Evolutionary conservation across 208 protist genomes (phyloP), one percentile per base, ranked within the genome.

Genomic region (Leishmania arabica): DNA sequence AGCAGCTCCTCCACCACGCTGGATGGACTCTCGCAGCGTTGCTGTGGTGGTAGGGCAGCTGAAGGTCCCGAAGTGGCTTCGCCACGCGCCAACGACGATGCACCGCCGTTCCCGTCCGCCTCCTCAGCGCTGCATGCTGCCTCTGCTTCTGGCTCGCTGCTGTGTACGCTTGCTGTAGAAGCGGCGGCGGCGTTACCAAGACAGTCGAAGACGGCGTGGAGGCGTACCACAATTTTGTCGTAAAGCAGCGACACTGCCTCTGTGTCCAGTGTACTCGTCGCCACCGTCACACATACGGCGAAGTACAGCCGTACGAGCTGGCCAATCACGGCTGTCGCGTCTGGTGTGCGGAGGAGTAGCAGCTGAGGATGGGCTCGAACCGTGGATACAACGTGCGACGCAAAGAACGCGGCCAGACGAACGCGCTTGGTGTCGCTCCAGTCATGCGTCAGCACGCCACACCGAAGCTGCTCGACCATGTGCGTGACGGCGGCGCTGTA

Each of bases 381-480:
- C 4, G 89, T 81, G 8, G 90, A 84, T 49, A 90, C 88, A 17
- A 93, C 62, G 77, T 96, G 90, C 21, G 92, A 96, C 7, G 92
- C 92, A 54, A 94, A 91, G 83, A 96, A 94, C 3, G 92, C 77
- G 54, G 90, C 81, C 0, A 96, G 79, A 24, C 88, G 89, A 54
- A 86, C 86, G 70, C 86, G 82, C 82, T 83, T 89, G 24, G 78
- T 82, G 79, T 94, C 90, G 8, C 80, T 90, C 92, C 92, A 96
- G 75, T 96, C 90, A 80, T 96, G 92, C 45, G 92, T 89, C 66
- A 94, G 82, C n/a, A 94, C 80, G 31, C 87, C 86, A 56, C 84
- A 84, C 42, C 81, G 83, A 37, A 96, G 84, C 80, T 96, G 89
- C 51, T 88, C 86, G n/a, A 91, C 42, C 89, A 96, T 93, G 72